These are phyloP conservation scores for Trapa bicornis DNA, from an alignment of 345 rosid genomes.

Conservation along the genomic window DNA sequence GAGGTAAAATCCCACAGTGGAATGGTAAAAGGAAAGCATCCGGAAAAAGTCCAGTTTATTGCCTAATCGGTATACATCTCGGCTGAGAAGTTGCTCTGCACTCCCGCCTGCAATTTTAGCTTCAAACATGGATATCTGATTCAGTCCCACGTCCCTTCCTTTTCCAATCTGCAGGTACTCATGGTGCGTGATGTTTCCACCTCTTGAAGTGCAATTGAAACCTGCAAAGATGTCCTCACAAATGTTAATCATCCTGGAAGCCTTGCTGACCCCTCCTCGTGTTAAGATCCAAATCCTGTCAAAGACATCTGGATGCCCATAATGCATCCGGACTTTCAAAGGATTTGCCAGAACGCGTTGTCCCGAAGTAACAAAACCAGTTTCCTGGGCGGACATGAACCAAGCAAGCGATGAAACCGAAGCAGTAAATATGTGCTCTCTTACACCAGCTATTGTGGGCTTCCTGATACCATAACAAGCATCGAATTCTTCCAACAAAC, in stretches of 20 bases:
- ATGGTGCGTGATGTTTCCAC: slow-evolving; percentile 3
- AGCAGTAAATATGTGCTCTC: slow-evolving; percentile 11
- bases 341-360: slow-evolving; percentile 25
- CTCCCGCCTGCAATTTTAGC: slow-evolving; percentile 1
- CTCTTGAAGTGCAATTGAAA: not conserved
- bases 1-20: slow-evolving; percentile 1
- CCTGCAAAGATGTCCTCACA: slow-evolving; percentile 5
- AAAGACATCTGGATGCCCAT: slow-evolving; percentile 36
- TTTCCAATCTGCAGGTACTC: slow-evolving; percentile 3
- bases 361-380: slow-evolving; percentile 7
- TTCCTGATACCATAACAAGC: slow-evolving; percentile 7
- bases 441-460: slow-evolving; percentile 9
- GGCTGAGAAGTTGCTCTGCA: slow-evolving; percentile 2
- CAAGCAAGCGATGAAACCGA: slow-evolving; percentile 10
- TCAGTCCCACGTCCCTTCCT: slow-evolving; percentile 6
- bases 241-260: not conserved
- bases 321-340: slow-evolving; percentile 33
- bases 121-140: slow-evolving; percentile 2
- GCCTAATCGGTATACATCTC: slow-evolving; percentile 4
- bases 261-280: slow-evolving; percentile 28
- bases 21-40: slow-evolving; percentile 1
- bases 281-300: slow-evolving; percentile 36
- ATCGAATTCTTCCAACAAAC: slow-evolving; percentile 78
- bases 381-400: slow-evolving; percentile 13
- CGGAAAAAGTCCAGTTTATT: slow-evolving; percentile 1